These are phyloP conservation scores for Rhizopogon vulgaris DNA, from an alignment of 768 basidiomycete species.

Conservation along the genomic window DNA sequence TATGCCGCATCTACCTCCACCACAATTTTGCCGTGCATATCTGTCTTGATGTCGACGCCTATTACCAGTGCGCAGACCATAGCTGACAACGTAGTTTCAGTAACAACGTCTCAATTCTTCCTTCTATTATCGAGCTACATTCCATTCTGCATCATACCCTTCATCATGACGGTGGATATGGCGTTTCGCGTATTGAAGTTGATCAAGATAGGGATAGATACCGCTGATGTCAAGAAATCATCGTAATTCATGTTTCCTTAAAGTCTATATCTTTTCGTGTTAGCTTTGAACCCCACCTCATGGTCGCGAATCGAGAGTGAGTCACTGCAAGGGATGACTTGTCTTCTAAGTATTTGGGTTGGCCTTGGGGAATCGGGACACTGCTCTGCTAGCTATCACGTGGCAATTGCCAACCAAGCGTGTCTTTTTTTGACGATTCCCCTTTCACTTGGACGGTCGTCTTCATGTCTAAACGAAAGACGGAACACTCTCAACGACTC, in stretches of 20 bases:
- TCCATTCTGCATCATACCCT: conserved; percentile 68
- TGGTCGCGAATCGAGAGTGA: too few relatives aligned
- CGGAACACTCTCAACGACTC: background rate
- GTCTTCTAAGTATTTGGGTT: too few relatives aligned
- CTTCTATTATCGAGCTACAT: conserved; percentile 65
- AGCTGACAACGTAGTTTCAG: conserved; percentile 26
- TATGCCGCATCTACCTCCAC: conserved; percentile 79
- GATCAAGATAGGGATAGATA: conserved; percentile 19
- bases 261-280: too few relatives aligned
- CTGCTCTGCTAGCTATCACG: too few relatives aligned
- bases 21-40: conserved; percentile 69
- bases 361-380: too few relatives aligned
- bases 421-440: background rate
- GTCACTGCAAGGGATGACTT: too few relatives aligned
- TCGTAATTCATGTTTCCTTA: conserved; percentile 4
- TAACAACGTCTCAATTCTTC: conserved; percentile 46
- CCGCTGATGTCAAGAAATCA: conserved; percentile 9
- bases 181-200: conserved; percentile 32
- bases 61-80: conserved; percentile 28
- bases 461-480: conserved; percentile 10
- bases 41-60: conserved; percentile 50
- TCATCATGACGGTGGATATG: conserved; percentile 75
- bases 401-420: too few relatives aligned
- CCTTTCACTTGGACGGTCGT: background rate
- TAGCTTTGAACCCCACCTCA: too few relatives aligned